These are phyloP conservation scores for Pelargonium cotyledonis DNA, from an alignment of 441 rosid genomes.

Conservation along the genomic window DNA sequence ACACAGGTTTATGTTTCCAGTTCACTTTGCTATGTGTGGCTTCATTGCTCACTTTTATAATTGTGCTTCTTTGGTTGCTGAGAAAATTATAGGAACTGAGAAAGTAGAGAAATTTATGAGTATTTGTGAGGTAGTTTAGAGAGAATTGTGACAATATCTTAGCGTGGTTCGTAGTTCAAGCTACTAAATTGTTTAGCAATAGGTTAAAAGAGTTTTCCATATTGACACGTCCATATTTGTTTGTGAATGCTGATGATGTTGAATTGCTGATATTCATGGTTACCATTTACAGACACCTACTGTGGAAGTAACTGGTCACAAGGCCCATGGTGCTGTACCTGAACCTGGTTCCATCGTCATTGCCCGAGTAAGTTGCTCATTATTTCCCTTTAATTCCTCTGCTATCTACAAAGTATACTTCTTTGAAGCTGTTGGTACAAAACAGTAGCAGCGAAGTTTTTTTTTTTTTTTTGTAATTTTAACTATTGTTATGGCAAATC, in stretches of 20 bases:
- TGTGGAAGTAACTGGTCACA: slow-evolving; percentile 76
- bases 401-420: background rate
- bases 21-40: too few species aligned
- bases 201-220: too few species aligned
- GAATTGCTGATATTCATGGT: background rate
- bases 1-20: too few species aligned
- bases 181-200: too few species aligned
- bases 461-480: background rate
- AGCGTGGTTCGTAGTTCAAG: too few species aligned
- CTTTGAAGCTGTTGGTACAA: background rate
- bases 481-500: too few species aligned
- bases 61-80: background rate
- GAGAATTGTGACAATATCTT: too few species aligned
- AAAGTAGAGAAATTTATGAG: too few species aligned
- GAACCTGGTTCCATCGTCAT: slow-evolving; percentile 72
- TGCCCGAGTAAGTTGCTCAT: slow-evolving; percentile 52
- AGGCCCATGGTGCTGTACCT: slow-evolving; percentile 74
- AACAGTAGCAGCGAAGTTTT: background rate
- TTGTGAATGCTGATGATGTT: background rate
- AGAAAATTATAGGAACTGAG: background rate
- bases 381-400: background rate
- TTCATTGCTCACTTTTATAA: too few species aligned
- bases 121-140: too few species aligned
- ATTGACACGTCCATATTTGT: background rate
- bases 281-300: slow-evolving; percentile 47